phyloP scores from a whole-genome alignment of 2,329 filamentous ascomycete species.

The Parascedosporium putredinis region DNA sequence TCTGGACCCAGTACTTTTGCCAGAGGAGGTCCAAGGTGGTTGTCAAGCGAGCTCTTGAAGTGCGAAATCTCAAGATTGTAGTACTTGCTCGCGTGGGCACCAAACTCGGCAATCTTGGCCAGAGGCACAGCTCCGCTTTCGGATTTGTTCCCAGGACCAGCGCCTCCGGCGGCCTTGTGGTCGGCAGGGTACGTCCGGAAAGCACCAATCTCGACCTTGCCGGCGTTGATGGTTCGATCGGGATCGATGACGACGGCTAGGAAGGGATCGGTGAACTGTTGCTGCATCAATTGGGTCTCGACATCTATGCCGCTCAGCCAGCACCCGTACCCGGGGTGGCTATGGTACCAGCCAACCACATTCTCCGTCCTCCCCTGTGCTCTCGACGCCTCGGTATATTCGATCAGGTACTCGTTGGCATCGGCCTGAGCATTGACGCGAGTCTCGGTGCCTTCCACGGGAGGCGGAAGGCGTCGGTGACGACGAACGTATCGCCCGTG shows the following conservation, averaged over 20 bases:
- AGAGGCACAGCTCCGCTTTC: conserved; percentile 72
- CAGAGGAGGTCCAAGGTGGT: conserved; percentile 75
- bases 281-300: conserved; percentile 74
- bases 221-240: conserved; percentile 85
- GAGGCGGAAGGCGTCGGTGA: conserved; percentile 92
- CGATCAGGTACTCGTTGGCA: conserved; percentile 93
- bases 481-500: conserved; percentile 71
- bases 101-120: conserved; percentile 93
- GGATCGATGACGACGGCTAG: conserved; percentile 94
- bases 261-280: conserved; percentile 80
- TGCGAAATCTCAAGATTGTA: conserved; percentile 86
- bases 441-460: conserved; percentile 97
- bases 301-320: conserved; percentile 98
- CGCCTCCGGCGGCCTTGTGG: conserved; percentile 41
- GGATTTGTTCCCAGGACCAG: conserved; percentile 27
- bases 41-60: conserved; percentile 88
- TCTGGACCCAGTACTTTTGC: conserved; percentile 99
- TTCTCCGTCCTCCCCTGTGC: conserved; percentile 77
- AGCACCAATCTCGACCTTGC: conserved; percentile 94
- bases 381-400: conserved; percentile 67
- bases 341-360: conserved; percentile 96
- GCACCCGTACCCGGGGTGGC: conserved; percentile 93
- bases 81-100: conserved; percentile 81
- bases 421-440: conserved; percentile 92
- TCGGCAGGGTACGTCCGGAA: conserved; percentile 81